Conservation (phyloP, 805 yeast genomes). For the Saccharomycopsis vini region DNA sequence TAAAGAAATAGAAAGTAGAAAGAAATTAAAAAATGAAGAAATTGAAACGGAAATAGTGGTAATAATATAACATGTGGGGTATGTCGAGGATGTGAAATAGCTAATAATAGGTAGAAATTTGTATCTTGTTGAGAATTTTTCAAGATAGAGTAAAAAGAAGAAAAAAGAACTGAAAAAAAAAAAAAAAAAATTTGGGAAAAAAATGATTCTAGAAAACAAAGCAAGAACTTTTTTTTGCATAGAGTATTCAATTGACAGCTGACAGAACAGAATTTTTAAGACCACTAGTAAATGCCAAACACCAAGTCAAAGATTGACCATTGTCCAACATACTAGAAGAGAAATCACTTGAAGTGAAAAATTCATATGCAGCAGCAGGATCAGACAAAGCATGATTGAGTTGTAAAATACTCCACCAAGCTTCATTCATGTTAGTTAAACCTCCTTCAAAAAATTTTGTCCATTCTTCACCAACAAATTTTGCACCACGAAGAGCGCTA, state of each 20-base stretch:
- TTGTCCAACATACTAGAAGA: conserved; percentile 50
- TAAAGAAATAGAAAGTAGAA: no score
- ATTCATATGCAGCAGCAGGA: conserved; percentile 52
- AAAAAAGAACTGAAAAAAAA: no score
- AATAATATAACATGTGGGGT: no score
- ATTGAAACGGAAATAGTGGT: no score
- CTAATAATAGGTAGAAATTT: no score
- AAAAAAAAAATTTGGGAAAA: no score
- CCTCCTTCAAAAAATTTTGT: conserved; percentile 34
- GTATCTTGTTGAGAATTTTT: no score
- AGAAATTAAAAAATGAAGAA: no score
- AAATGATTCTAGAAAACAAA: background rate
- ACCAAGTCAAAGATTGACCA: conserved; percentile 86
- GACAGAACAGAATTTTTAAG: conserved; percentile 12
- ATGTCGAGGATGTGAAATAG: no score
- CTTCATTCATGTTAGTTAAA: conserved; percentile 37
- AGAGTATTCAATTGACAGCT: no score
- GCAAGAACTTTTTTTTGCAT: background rate
- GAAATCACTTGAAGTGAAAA: conserved; percentile 50
- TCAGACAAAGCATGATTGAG: conserved; percentile 68
- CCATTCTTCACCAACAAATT: conserved; percentile 55
- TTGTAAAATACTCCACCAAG: conserved; percentile 59
- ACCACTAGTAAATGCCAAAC: conserved; percentile 64
- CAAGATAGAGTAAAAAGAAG: background rate
- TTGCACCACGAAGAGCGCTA: conserved; percentile 42